Conservation (phyloP, 306 rosid species). For the Pterocarpus macrocarpus region DNA sequence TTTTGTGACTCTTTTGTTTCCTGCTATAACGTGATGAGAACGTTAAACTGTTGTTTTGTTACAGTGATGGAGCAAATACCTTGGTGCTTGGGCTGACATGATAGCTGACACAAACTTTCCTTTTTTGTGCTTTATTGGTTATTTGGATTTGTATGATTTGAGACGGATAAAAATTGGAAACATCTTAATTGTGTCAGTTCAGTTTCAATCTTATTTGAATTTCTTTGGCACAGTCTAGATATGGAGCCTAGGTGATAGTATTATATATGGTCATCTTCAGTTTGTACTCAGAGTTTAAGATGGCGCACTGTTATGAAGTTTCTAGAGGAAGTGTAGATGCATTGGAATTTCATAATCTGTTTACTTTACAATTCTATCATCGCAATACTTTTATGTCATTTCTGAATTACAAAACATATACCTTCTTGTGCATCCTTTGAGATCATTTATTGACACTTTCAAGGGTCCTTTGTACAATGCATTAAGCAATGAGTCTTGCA, state of each 20-base stretch:
- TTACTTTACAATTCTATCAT: background rate
- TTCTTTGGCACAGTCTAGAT: background rate
- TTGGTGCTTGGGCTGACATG: no score
- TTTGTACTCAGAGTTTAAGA: background rate
- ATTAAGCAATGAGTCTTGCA: constrained; percentile 40
- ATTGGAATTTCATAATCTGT: background rate
- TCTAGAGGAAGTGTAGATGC: constrained; percentile 13
- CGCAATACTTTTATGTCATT: background rate
- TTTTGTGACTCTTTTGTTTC: background rate
- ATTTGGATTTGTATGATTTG: constrained; percentile 32
- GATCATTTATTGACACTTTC: constrained; percentile 7
- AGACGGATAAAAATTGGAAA: constrained; percentile 19
- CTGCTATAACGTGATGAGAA: constrained; percentile 2
- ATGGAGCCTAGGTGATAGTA: background rate
- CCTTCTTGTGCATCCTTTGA: constrained; percentile 20
- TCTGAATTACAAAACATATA: constrained; percentile 3
- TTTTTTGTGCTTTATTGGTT: background rate
- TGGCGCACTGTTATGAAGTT: constrained; percentile 17
- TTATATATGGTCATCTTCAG: background rate
- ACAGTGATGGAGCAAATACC: background rate
- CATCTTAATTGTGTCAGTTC: background rate
- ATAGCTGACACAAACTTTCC: background rate
- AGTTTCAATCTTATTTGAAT: background rate
- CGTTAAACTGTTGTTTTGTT: constrained; percentile 3
- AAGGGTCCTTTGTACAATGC: constrained; percentile 42